These are phyloP conservation scores for Microcos paniculata DNA, from an alignment of 345 rosid species.

Conservation along the genomic window DNA sequence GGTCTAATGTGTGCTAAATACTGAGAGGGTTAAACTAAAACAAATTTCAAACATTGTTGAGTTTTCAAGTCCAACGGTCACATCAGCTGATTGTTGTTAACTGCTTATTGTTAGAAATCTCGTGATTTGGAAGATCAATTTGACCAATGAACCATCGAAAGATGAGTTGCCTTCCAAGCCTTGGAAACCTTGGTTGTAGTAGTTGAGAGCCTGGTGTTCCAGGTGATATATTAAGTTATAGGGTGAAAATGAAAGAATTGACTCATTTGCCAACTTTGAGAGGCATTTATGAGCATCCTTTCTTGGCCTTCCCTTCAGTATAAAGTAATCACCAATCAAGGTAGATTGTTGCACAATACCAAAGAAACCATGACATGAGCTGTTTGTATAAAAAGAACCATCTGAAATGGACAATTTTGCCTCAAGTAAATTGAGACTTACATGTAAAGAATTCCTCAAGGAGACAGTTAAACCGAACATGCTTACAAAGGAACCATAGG, in stretches of 20 bases:
- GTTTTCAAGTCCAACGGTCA: neutral
- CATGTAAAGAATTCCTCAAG: neutral
- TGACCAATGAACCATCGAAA: neutral
- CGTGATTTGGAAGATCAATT: neutral
- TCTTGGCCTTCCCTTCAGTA: constrained; percentile 5
- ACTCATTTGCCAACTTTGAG: constrained; percentile 1
- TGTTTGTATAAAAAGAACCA: neutral
- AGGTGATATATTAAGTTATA: neutral
- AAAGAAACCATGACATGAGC: constrained; percentile 5
- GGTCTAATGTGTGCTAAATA: too few species aligned
- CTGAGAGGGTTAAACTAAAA: too few species aligned
- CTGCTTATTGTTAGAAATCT: neutral
- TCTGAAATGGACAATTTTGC: neutral
- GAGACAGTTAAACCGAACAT: neutral
- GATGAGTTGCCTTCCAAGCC: constrained; percentile 7
- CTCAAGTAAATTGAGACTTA: neutral
- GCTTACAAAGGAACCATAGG: neutral
- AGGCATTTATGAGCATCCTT: constrained; percentile 2
- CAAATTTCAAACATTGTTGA: too few species aligned
- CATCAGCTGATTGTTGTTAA: neutral
- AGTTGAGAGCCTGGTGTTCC: neutral
- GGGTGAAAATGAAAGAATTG: constrained; percentile 19
- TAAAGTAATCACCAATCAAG: constrained; percentile 7
- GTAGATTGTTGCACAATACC: neutral
- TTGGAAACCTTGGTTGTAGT: neutral